phyloP scores from a whole-genome alignment of 106 monocot species.

The Dendrobium officinale region DNA sequence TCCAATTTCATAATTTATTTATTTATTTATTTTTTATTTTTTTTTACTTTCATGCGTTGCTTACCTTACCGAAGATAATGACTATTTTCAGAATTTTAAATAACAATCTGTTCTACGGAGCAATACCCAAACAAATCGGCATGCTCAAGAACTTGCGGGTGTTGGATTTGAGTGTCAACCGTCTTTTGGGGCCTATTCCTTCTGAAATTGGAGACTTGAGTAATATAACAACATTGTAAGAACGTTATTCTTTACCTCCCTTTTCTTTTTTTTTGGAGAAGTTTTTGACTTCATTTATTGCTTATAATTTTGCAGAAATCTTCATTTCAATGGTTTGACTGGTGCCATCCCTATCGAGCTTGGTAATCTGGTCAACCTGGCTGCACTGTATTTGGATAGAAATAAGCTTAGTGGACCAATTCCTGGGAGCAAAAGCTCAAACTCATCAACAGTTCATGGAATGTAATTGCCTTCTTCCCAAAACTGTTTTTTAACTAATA shows the following conservation, averaged over 20 bases:
- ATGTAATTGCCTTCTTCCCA: conserved; percentile 23
- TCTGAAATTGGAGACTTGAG: conserved; percentile 38
- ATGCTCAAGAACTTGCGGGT: conserved; percentile 32
- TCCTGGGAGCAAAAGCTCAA: conserved; percentile 44
- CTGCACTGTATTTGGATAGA: conserved; percentile 57
- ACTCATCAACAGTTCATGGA: conserved; percentile 1
- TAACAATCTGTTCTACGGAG: conserved; percentile 49
- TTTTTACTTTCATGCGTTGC: background rate
- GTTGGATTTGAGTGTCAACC: conserved; percentile 50
- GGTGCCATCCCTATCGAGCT: conserved; percentile 64
- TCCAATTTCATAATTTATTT: background rate
- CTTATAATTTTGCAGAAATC: conserved; percentile 16
- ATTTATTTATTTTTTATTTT: background rate
- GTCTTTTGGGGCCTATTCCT: conserved; percentile 47
- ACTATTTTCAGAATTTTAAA: conserved; percentile 42
- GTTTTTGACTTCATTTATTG: background rate
- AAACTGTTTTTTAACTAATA: background rate
- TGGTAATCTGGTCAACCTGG: conserved; percentile 50
- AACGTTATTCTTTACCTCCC: conserved; percentile 2
- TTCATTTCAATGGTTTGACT: conserved; percentile 60
- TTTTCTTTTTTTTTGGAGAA: background rate
- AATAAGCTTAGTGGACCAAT: conserved; percentile 69
- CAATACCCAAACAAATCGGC: conserved; percentile 76
- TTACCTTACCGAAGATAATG: too few species aligned
- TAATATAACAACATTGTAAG: conserved; percentile 59